Evolutionary conservation across 2,329 filamentous ascomycete genomes (phyloP).

Genomic region (Alternaria triticimaculans): DNA sequence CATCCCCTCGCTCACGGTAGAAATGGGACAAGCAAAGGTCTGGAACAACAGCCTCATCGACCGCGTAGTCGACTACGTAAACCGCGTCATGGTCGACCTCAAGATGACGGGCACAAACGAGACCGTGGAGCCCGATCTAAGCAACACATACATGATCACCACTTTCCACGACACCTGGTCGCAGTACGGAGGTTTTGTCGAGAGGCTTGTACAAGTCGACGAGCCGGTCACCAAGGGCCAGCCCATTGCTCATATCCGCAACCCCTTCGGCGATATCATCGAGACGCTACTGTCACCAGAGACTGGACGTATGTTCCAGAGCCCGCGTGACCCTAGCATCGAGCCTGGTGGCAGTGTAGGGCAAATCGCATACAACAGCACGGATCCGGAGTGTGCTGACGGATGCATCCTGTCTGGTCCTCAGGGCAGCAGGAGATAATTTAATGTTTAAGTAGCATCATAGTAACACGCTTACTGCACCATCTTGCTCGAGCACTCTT

Average conservation of each 20-base stretch:
- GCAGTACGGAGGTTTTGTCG: conserved; percentile 38
- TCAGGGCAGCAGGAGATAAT: neutral
- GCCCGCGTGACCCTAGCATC: conserved; percentile 43
- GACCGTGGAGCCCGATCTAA: conserved; percentile 41
- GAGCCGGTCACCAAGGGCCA: conserved; percentile 47
- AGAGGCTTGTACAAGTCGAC: conserved; percentile 39
- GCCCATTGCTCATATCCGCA: conserved; percentile 44
- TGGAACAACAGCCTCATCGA: conserved; percentile 48
- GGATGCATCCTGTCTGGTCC: conserved; percentile 38
- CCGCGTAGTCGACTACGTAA: conserved; percentile 39
- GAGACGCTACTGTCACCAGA: conserved; percentile 44
- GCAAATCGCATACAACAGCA: conserved; percentile 48
- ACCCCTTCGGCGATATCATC: conserved; percentile 47
- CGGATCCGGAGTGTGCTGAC: conserved; percentile 37
- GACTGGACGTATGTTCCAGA: conserved; percentile 44
- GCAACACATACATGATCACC: conserved; percentile 39
- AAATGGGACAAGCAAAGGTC: conserved; percentile 48
- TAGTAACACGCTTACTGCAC: neutral
- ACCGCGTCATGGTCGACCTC: conserved; percentile 33
- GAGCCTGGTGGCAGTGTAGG: conserved; percentile 46
- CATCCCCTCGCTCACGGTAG: conserved; percentile 48
- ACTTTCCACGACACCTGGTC: conserved; percentile 38
- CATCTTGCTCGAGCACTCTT: neutral
- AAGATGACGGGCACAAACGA: conserved; percentile 35
- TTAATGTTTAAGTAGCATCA: neutral